Evolutionary conservation across 2,329 filamentous ascomycete species (phyloP), one percentile per base, ranked within the genome.

Genomic region (Xylariaceae sp.): DNA sequence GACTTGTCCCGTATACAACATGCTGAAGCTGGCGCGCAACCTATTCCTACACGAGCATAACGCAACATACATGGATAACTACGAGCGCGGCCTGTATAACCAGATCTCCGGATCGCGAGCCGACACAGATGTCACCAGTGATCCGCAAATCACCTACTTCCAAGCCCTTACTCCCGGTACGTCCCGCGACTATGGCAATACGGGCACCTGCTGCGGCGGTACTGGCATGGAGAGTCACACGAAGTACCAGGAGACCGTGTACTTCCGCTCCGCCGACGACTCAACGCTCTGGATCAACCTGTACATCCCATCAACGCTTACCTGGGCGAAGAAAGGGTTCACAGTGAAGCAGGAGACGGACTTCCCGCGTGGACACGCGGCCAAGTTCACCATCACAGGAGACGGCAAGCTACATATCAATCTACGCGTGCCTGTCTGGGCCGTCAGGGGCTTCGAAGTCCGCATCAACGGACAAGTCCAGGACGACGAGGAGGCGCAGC

Each of bases 171-270:
- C 61, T 0, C 70, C 70, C 0, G 70, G 68, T 2, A 62, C 67
- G 0, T 54, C 54, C 4, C 70, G 71, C 39, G 68, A 69, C 30
- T 72, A 67, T 30, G 71, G 67, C 8, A 73, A 73, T 55, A 72
- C 70, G 0, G 71, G 71, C 1, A 73, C 71, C 7, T 73, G 71
- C 62, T 73, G 71, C 39, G 71, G 70, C 7, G 71, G 71, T 1
- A 69, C 69, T 1, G 71, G 71, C 0, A 66, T 72, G 67, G 70
- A 73, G 62, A 72, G 70, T 58, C 70, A 73, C 60, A 72, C 70
- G 45, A 72, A 73, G 61, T 73, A 73, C 54, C 71, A 73, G 55
- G 71, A 72, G 62, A 72, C 70, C 5, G 66, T 73, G 2, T 73
- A 73, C 64, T 51, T 73, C n/a, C 68, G 68, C 37, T 70, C 70